Conservation (phyloP, 768 basidiomycete species). For the Xerocomellus intermedius region DNA sequence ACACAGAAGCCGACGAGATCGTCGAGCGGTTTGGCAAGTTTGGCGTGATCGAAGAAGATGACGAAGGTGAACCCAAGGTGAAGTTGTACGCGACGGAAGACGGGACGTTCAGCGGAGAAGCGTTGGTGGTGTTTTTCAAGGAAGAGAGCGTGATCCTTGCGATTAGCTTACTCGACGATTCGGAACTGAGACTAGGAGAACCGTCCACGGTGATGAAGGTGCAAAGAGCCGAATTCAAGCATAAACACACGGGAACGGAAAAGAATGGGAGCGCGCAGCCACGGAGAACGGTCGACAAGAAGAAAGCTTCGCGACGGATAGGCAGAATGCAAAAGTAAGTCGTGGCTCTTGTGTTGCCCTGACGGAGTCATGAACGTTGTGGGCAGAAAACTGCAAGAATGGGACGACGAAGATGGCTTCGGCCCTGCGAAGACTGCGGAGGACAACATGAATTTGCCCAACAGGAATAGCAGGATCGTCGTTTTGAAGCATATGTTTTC, state of each 20-base stretch:
- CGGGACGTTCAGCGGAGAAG: slow-evolving; percentile 90
- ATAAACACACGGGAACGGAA: slow-evolving; percentile 53
- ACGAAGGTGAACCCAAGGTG: slow-evolving; percentile 87
- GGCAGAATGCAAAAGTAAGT: slow-evolving; percentile 84
- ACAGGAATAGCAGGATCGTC: slow-evolving; percentile 74
- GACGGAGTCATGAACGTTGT: neutral
- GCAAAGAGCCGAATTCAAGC: slow-evolving; percentile 71
- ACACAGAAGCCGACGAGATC: slow-evolving; percentile 73
- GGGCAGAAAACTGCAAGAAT: slow-evolving; percentile 83
- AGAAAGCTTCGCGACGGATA: slow-evolving; percentile 69
- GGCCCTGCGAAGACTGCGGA: slow-evolving; percentile 65
- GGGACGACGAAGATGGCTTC: slow-evolving; percentile 93
- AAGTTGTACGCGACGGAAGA: slow-evolving; percentile 92
- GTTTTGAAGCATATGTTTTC: slow-evolving; percentile 97
- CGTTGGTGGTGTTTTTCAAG: slow-evolving; percentile 95
- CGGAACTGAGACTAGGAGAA: slow-evolving; percentile 84
- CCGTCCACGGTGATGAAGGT: slow-evolving; percentile 71
- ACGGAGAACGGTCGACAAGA: slow-evolving; percentile 71
- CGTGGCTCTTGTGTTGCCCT: neutral
- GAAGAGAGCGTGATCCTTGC: slow-evolving; percentile 92
- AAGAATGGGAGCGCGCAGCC: slow-evolving; percentile 44
- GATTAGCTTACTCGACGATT: slow-evolving; percentile 83
- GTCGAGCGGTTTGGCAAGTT: slow-evolving; percentile 87
- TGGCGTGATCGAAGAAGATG: slow-evolving; percentile 91
- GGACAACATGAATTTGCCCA: slow-evolving; percentile 44